Conservation (phyloP, 2,329 filamentous ascomycete species). For the Colletotrichum sp. region DNA sequence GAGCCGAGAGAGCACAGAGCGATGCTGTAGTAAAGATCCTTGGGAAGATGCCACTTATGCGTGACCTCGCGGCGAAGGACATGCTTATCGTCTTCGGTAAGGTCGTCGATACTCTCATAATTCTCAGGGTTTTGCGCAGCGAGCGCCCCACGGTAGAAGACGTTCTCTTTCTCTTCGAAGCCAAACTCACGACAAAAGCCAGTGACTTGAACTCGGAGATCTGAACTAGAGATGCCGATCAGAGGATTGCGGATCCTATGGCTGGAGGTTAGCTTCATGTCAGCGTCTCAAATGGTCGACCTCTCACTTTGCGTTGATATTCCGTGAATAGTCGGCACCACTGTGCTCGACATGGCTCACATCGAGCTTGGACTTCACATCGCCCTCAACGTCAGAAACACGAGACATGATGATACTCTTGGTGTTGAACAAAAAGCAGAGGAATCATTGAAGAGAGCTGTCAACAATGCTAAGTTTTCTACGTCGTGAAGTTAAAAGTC, state of each 20-base stretch:
- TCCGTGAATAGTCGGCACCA: conserved; percentile 30
- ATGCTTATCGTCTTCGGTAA: conserved; percentile 28
- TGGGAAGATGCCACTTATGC: conserved; percentile 33
- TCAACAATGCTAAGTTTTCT: not conserved
- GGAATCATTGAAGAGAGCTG: not conserved
- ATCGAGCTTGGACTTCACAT: conserved; percentile 20
- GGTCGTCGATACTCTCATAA: conserved; percentile 26
- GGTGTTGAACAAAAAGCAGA: not conserved
- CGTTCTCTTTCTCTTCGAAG: conserved; percentile 28
- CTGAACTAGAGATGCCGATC: conserved; percentile 25
- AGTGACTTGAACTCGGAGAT: conserved; percentile 25
- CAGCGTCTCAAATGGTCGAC: not conserved
- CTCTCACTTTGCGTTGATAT: conserved; percentile 34
- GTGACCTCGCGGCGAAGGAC: conserved; percentile 27
- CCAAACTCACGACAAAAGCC: conserved; percentile 31
- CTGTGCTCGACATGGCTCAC: conserved; percentile 23
- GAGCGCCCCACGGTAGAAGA: conserved; percentile 32
- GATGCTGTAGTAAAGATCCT: conserved; percentile 30
- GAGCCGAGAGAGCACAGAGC: conserved; percentile 33
- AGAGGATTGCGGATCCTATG: conserved; percentile 32
- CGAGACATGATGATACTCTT: not conserved
- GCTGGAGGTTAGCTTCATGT: not conserved
- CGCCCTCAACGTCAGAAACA: conserved; percentile 26
- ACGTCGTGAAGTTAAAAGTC: not conserved
- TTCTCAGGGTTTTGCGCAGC: conserved; percentile 27